Conservation (phyloP, 768 basidiomycete genomes). For the Ephemerocybe angulata region DNA sequence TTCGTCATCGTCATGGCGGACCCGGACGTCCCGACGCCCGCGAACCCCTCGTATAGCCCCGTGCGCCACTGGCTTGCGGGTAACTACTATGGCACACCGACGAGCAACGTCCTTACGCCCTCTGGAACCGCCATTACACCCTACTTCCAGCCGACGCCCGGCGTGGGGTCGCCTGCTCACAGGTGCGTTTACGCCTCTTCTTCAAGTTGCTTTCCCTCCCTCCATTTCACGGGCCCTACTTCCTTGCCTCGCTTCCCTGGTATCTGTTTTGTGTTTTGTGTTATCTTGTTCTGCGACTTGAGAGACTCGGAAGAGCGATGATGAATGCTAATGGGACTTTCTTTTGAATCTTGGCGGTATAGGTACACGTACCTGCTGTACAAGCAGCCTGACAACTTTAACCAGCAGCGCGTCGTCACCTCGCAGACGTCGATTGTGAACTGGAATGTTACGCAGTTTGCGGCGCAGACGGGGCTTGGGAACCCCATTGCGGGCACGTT, state of each 20-base stretch:
- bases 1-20: constrained; percentile 48
- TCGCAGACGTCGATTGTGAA: constrained; percentile 28
- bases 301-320: no score
- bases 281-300: no score
- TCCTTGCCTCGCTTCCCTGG: no score
- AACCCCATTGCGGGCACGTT: constrained; percentile 47
- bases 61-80: constrained; percentile 49
- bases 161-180: constrained; percentile 40
- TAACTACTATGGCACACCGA: constrained; percentile 25
- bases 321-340: background rate
- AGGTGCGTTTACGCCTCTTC: constrained; percentile 24
- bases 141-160: constrained; percentile 39
- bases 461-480: constrained; percentile 38
- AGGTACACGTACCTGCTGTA: constrained; percentile 50
- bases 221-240: no score
- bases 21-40: constrained; percentile 45
- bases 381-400: constrained; percentile 39
- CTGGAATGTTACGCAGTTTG: constrained; percentile 46
- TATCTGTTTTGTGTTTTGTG: no score
- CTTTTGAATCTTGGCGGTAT: background rate
- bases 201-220: no score
- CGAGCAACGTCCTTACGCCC: constrained; percentile 26
- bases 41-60: constrained; percentile 35
- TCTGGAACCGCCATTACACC: constrained; percentile 39
- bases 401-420: constrained; percentile 36